Percentiles rank a stretch among this genome's conserved stretches.
Conservation (phyloP, 495 filamentous ascomycete genomes). For the Aspergillus conjunctus region DNA sequence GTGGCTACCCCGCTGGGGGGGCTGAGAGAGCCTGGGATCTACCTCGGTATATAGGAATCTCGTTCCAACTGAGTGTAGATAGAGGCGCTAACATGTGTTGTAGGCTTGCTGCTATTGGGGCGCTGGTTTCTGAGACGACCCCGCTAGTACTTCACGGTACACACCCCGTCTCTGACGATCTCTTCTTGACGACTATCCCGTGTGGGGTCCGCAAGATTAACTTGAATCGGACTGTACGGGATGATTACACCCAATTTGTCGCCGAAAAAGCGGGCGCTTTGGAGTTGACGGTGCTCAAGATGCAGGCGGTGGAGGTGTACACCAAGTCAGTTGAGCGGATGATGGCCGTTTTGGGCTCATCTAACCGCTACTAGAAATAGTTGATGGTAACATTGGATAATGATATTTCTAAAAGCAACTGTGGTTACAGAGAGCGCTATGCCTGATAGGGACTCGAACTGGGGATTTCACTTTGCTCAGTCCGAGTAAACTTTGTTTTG, state of each 20-base stretch:
- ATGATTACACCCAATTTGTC: slow-evolving; percentile 61
- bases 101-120: slow-evolving; percentile 20
- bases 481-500: no score
- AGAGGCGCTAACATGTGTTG: background rate
- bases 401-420: no score
- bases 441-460: no score
- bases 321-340: slow-evolving; percentile 64
- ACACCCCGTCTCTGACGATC: slow-evolving; percentile 63
- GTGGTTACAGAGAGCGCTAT: no score
- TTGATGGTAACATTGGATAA: background rate
- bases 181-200: slow-evolving; percentile 59
- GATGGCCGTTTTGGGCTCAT: slow-evolving; percentile 65
- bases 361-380: slow-evolving; percentile 18
- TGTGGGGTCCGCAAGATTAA: slow-evolving; percentile 68
- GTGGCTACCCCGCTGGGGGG: slow-evolving; percentile 58
- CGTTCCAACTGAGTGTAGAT: background rate
- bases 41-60: slow-evolving; percentile 36
- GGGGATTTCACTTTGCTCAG: no score
- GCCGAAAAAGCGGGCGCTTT: slow-evolving; percentile 60
- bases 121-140: slow-evolving; percentile 41
- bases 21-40: slow-evolving; percentile 63
- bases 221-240: slow-evolving; percentile 70
- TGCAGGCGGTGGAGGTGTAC: slow-evolving; percentile 62
- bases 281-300: slow-evolving; percentile 63
- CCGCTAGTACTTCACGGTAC: slow-evolving; percentile 69